phyloP scores from a whole-genome alignment of 768 basidiomycete species.

The Psilocybe tampanensis region DNA sequence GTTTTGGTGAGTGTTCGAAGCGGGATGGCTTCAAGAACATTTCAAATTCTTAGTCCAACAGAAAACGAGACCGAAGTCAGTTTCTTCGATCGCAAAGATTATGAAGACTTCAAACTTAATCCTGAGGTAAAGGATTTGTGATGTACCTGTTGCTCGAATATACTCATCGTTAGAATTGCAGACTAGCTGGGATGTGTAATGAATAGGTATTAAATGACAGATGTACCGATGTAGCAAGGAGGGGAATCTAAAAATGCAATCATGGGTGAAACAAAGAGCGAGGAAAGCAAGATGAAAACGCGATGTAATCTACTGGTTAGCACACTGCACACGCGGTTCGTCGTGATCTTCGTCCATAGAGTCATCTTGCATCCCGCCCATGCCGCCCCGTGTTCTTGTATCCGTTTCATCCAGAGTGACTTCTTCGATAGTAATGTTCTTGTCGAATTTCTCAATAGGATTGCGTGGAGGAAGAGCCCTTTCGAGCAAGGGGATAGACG shows the following conservation, averaged over 20 bases:
- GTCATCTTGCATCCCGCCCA: conserved; percentile 64
- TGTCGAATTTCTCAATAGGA: conserved; percentile 66
- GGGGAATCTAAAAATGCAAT: conserved; percentile 5
- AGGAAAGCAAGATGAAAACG: conserved; percentile 15
- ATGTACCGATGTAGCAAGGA: conserved; percentile 35
- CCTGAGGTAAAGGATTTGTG: conserved; percentile 64
- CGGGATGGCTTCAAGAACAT: neutral
- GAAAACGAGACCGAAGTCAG: conserved; percentile 97
- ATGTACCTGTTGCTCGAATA: neutral
- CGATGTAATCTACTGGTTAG: conserved; percentile 64
- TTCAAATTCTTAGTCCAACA: conserved; percentile 29
- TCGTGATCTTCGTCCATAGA: conserved; percentile 93
- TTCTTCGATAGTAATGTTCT: conserved; percentile 77
- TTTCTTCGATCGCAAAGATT: conserved; percentile 80
- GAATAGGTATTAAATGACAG: conserved; percentile 39
- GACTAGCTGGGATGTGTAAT: conserved; percentile 49
- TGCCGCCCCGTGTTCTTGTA: conserved; percentile 54
- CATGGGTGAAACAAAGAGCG: conserved; percentile 13
- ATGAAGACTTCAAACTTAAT: conserved; percentile 80
- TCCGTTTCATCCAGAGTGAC: conserved; percentile 82
- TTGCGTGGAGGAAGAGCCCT: conserved; percentile 80
- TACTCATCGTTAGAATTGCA: conserved; percentile 23
- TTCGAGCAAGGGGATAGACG: conserved; percentile 74
- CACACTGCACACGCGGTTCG: conserved; percentile 95
- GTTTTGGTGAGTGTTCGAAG: conserved; percentile 62